phyloP scores from a whole-genome alignment of 768 basidiomycete genomes.

The Boletus reticulatus region DNA sequence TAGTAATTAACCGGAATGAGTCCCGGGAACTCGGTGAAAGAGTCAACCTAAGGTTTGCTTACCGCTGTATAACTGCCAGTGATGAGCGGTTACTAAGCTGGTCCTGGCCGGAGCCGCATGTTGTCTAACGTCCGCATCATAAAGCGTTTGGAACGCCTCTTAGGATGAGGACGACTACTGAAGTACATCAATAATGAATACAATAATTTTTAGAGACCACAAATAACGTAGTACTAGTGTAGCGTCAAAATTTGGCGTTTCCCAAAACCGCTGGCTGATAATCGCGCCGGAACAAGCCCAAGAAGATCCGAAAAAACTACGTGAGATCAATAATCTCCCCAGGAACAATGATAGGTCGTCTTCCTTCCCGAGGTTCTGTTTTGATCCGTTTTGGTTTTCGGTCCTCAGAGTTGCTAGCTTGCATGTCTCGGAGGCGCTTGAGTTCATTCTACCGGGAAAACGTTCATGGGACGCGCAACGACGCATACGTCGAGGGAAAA shows the following conservation, averaged over 20 bases:
- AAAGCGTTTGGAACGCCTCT: too few species aligned
- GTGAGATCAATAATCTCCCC: constrained; percentile 20
- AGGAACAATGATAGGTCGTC: background rate
- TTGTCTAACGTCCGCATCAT: too few species aligned
- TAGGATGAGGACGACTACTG: too few species aligned
- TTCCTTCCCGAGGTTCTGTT: background rate
- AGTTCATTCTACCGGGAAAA: constrained; percentile 7
- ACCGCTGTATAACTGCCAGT: background rate
- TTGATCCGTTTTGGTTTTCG: constrained; percentile 18
- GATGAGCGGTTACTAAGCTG: background rate
- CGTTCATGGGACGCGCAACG: background rate
- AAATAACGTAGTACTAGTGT: too few species aligned
- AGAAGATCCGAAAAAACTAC: background rate
- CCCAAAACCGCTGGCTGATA: too few species aligned
- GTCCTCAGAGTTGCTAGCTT: background rate
- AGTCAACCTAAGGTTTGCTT: background rate
- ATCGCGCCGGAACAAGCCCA: background rate
- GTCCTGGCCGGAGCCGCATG: too few species aligned
- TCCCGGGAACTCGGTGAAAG: background rate
- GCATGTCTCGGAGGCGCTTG: constrained; percentile 11
- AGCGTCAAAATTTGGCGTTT: too few species aligned
- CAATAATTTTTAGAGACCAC: too few species aligned
- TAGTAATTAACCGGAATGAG: background rate
- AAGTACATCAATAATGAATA: too few species aligned
- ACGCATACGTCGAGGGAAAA: background rate